Evolutionary conservation across 345 rosid genomes (phyloP).

Genomic region (Firmiana major): DNA sequence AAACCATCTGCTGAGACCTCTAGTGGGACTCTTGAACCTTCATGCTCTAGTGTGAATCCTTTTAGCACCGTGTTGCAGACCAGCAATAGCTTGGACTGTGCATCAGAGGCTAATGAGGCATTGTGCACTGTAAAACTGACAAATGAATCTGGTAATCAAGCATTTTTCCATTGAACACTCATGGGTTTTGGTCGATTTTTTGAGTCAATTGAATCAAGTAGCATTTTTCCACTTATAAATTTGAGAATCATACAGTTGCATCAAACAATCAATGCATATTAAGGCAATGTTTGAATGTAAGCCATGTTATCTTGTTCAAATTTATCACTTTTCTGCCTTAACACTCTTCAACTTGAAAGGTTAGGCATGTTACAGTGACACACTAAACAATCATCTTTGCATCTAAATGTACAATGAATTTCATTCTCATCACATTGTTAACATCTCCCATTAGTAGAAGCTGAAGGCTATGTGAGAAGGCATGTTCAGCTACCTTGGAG

Average conservation of each 20-base stretch:
- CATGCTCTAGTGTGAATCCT: constrained; percentile 5
- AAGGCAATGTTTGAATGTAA: too few species aligned
- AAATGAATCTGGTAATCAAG: constrained; percentile 17
- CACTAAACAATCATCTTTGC: not conserved
- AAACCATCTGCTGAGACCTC: constrained; percentile 15
- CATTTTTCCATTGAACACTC: not conserved
- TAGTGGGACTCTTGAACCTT: not conserved
- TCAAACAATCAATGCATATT: too few species aligned
- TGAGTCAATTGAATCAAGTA: not conserved
- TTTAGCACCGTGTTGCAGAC: not conserved
- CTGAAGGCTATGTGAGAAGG: constrained; percentile 1
- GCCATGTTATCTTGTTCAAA: too few species aligned
- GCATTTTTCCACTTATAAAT: not conserved
- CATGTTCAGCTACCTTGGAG: not conserved
- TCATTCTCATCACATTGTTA: not conserved
- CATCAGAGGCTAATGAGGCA: not conserved
- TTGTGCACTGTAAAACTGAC: not conserved
- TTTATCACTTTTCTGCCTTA: too few species aligned
- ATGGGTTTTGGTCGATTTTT: not conserved
- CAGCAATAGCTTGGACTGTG: not conserved
- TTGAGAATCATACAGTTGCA: not conserved
- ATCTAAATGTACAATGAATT: not conserved
- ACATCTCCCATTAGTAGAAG: not conserved
- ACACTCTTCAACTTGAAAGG: not conserved
- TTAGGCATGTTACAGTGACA: not conserved